Conservation (phyloP, 495 filamentous ascomycete species). For the Trichoderma gamsii region DNA sequence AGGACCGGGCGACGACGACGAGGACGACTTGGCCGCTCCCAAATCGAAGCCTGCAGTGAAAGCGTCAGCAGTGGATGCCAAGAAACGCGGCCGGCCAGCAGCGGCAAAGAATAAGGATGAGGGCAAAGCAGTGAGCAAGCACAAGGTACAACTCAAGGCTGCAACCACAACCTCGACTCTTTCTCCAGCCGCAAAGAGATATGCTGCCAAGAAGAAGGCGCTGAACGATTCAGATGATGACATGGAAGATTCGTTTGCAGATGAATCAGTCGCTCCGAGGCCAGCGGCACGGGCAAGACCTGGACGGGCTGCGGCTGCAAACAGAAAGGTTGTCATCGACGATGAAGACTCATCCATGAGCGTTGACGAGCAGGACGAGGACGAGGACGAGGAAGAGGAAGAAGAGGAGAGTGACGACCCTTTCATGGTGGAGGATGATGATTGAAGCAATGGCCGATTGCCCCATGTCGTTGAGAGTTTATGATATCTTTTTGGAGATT, state of each 20-base stretch:
- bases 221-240: conserved; percentile 41
- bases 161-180: conserved; percentile 44
- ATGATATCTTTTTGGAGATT: background rate
- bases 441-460: background rate
- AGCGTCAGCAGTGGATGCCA: conserved; percentile 32
- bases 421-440: conserved; percentile 30
- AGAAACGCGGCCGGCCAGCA: conserved; percentile 49
- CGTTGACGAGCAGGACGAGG: conserved; percentile 27
- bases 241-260: conserved; percentile 31
- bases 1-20: conserved; percentile 48
- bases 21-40: conserved; percentile 37
- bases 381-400: conserved; percentile 25
- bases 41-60: conserved; percentile 30
- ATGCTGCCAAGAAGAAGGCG: conserved; percentile 63
- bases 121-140: conserved; percentile 23
- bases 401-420: conserved; percentile 28
- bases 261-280: conserved; percentile 35
- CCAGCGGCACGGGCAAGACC: conserved; percentile 39
- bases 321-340: conserved; percentile 35
- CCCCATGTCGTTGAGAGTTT: background rate
- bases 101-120: conserved; percentile 42
- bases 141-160: conserved; percentile 36
- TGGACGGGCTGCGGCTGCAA: conserved; percentile 40
- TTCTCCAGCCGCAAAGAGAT: conserved; percentile 76
- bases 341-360: conserved; percentile 38